Base-by-base conservation (phyloP, 163 green algal species). In the Chlamydomonas reinhardtii region DNA sequence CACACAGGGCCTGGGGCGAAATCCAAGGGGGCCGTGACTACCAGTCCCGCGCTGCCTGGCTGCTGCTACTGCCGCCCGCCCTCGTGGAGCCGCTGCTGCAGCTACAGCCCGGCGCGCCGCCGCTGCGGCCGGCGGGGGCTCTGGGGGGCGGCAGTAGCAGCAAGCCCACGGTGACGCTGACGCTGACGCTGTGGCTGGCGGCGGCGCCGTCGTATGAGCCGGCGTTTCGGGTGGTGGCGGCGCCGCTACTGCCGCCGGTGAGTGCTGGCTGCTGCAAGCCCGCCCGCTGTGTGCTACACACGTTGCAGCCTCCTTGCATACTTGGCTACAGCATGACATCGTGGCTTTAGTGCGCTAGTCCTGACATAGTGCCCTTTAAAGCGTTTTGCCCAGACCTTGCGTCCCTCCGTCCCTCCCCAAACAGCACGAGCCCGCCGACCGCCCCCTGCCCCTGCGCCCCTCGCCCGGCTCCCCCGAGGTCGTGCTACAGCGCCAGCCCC, bases 61-160 rank as follows among this genome's bases (percentile, higher is more conserved):
- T 87, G 81, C 59, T 80, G 91, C 61, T 74, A 24, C 81, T 87
- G 81, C 81, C 81, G 27, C 54, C 52, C 32, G 66, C 79, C 43
- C 14, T 72, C 48, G 29, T 85, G 79, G 52, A 43, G 68, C 52
- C 69, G 52, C 69, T 85, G 68, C 52, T 85, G 52, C 37, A 68
- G 69, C 31, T 15, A 5, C 31, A 61, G 29, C 29, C 48, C 14
- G 68, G 52, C 12, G 52, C 29, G 74, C 15, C 54, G n/a, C 20
- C 15, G 75, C 32, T 39, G 52, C 8, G 27, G 20, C 74, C 70
- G 54, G 19, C 31, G 3, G 54, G 29, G 54, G 11, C 31, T 37
- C 24, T 29, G 73, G 39, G 27, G 52, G 73, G 4, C 43, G 73
- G 73, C n/a, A 32, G 72, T 27, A 48, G 73, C 16, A 61, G 74